Evolutionary conservation across 768 basidiomycete genomes (phyloP).

Genomic region (Boletellus ananas): DNA sequence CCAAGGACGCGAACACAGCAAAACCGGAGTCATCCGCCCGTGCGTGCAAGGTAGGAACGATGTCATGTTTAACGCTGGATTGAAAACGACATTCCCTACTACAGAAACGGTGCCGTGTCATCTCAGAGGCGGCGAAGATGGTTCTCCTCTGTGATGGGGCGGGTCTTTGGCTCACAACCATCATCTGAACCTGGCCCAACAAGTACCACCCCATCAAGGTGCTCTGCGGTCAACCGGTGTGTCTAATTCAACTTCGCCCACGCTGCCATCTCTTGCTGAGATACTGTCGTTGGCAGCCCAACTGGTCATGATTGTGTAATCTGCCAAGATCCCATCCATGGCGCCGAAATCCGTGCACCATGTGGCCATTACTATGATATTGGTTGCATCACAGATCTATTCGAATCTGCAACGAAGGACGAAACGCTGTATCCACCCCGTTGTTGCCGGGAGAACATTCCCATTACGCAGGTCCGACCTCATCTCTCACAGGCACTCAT

Average conservation of each 20-base stretch:
- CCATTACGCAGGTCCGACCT: constrained; percentile 19
- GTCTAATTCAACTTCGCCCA: not conserved
- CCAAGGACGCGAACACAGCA: constrained; percentile 4
- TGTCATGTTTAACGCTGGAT: not conserved
- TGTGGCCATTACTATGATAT: constrained; percentile 37
- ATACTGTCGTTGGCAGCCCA: not conserved
- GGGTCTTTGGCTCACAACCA: not conserved
- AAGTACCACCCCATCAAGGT: not conserved
- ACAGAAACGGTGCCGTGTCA: not conserved
- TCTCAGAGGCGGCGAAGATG: constrained; percentile 18
- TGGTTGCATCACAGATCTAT: constrained; percentile 33
- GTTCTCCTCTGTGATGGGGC: constrained; percentile 14
- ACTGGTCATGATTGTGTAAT: constrained; percentile 32
- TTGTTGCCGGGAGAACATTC: constrained; percentile 35
- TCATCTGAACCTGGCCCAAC: not conserved
- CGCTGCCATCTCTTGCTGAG: not conserved
- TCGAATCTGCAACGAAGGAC: constrained; percentile 33
- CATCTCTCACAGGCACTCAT: constrained; percentile 24
- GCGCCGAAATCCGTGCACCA: constrained; percentile 24
- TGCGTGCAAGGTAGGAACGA: constrained; percentile 9
- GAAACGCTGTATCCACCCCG: constrained; percentile 41
- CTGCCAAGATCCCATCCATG: constrained; percentile 32
- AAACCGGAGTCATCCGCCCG: not conserved
- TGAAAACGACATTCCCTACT: not conserved
- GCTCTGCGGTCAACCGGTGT: not conserved